A percentile compares a stretch with the other conserved stretches of the same genome.
These are phyloP conservation scores for Phyllosticta ampelicida DNA, from an alignment of 2,329 filamentous ascomycete genomes.

Conservation along the genomic window DNA sequence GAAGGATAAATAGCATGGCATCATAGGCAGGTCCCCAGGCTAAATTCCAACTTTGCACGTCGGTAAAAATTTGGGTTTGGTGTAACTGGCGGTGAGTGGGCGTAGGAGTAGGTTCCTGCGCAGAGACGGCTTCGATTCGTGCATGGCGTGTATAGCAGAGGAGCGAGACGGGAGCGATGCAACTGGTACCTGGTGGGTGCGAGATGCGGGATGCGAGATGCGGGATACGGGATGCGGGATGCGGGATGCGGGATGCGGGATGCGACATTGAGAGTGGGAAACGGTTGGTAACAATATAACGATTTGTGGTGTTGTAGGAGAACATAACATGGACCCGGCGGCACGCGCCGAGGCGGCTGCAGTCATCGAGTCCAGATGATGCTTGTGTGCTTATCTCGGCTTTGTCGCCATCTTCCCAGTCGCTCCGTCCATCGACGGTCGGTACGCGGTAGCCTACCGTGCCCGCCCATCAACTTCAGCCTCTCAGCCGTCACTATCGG, in stretches of 20 bases:
- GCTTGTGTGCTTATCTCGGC: neutral
- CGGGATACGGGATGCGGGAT: neutral
- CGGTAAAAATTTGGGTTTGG: constrained; percentile 8
- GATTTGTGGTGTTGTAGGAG: neutral
- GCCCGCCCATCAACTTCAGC: too few species aligned
- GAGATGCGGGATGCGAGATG: neutral
- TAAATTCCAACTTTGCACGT: constrained; percentile 5
- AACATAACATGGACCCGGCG: neutral
- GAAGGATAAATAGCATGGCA: neutral
- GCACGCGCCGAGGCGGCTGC: neutral
- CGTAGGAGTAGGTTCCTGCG: neutral
- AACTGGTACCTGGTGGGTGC: neutral
- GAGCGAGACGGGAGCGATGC: constrained; percentile 1
- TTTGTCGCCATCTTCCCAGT: neutral
- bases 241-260: neutral
- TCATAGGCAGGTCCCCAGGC: neutral
- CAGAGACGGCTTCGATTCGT: neutral
- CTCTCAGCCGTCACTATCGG: neutral
- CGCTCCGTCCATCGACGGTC: neutral
- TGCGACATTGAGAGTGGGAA: too few species aligned
- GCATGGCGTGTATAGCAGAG: neutral
- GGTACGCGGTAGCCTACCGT: too few species aligned
- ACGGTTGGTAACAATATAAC: too few species aligned
- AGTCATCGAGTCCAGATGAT: neutral
- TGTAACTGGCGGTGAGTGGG: constrained; percentile 3